These are phyloP conservation scores for Trypanosoma vivax DNA, from an alignment of 208 protist species.

Conservation along the genomic window DNA sequence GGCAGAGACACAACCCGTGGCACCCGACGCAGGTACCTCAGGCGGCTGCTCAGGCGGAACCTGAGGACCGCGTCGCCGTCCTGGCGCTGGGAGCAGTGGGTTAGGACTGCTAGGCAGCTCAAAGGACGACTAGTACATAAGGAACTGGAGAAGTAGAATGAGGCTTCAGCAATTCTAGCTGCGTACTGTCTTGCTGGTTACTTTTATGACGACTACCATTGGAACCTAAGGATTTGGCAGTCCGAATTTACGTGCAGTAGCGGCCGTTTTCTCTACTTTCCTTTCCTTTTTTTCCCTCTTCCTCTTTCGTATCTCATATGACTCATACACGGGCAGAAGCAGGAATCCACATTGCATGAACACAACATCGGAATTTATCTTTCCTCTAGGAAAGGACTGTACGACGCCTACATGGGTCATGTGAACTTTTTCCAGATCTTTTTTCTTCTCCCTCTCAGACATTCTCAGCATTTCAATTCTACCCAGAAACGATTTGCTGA, in stretches of 20 bases:
- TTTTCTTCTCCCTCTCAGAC: no score
- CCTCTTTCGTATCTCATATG: not conserved
- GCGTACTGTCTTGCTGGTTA: conserved; percentile 6
- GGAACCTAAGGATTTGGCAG: conserved; percentile 39
- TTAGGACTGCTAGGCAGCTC: not conserved
- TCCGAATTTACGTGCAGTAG: conserved; percentile 17
- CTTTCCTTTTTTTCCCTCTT: conserved; percentile 1
- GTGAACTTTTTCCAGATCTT: no score
- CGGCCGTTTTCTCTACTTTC: not conserved
- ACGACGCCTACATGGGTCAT: no score
- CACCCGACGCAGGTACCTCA: not conserved
- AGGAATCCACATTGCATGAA: no score
- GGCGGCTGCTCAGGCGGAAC: conserved; percentile 16
- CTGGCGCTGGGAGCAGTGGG: not conserved
- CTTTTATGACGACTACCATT: conserved; percentile 36
- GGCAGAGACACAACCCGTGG: not conserved
- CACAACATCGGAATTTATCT: no score
- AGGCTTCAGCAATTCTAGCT: not conserved
- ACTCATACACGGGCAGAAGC: no score
- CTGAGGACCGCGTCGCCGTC: conserved; percentile 25
- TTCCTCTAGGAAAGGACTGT: no score
- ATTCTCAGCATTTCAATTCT: no score
- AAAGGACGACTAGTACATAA: conserved; percentile 11
- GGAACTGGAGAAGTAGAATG: not conserved
- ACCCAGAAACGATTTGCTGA: no score